Percentiles rank a stretch among this genome's conserved stretches.
phyloP scores from a whole-genome alignment of 106 monocot species.

The Dioscorea dumetorum region DNA sequence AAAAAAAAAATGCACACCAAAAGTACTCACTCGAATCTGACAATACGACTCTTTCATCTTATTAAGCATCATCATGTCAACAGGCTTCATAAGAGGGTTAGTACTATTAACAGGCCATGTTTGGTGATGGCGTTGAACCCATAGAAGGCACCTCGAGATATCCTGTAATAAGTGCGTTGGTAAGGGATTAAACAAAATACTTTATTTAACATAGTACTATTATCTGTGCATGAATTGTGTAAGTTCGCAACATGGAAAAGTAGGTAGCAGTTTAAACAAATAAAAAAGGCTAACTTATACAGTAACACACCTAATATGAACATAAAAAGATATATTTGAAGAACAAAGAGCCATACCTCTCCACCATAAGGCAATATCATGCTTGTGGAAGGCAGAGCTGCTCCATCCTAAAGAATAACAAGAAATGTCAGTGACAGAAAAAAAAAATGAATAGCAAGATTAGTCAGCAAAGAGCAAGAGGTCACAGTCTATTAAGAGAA shows the following conservation, averaged over 20 bases:
- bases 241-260: too few species aligned
- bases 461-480: background rate
- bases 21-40: constrained; percentile 64
- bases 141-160: constrained; percentile 86
- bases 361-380: constrained; percentile 93
- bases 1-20: background rate
- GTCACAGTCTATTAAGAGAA: too few species aligned
- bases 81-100: constrained; percentile 60
- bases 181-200: background rate
- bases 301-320: too few species aligned
- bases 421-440: background rate
- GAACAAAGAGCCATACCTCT: constrained; percentile 40
- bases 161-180: constrained; percentile 41
- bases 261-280: too few species aligned
- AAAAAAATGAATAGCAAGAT: background rate
- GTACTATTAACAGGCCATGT: constrained; percentile 76
- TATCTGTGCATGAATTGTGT: too few species aligned
- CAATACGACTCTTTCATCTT: constrained; percentile 85
- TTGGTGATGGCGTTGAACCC: constrained; percentile 71
- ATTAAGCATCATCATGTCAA: constrained; percentile 88
- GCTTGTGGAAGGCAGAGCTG: constrained; percentile 82
- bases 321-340: too few species aligned
- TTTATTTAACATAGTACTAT: background rate
- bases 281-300: too few species aligned
- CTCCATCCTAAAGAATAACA: constrained; percentile 71